Percentiles rank a stretch among this genome's conserved stretches.
Evolutionary conservation across 1,284 basidiomycete species (phyloP).

Genomic region (Apiotrichum gamsii): DNA sequence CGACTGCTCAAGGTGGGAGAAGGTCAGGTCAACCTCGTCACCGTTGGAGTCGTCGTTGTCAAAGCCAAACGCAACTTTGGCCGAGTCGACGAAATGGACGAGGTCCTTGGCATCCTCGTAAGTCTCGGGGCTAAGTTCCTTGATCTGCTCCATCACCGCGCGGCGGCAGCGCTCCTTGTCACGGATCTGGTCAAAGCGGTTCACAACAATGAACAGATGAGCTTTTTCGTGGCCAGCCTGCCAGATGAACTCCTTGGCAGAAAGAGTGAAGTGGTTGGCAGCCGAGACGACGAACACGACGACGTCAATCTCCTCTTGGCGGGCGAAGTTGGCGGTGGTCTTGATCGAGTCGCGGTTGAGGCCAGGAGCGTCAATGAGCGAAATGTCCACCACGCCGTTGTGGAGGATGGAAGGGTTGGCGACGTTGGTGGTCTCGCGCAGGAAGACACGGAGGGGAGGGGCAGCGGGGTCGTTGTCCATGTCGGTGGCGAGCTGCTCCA

Average conservation of each 20-base stretch:
- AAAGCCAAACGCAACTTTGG: constrained; percentile 46
- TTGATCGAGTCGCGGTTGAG: constrained; percentile 93
- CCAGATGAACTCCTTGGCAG: constrained; percentile 88
- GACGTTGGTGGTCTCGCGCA: constrained; percentile 61
- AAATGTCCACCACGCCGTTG: constrained; percentile 95
- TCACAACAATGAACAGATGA: constrained; percentile 93
- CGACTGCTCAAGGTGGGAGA: constrained; percentile 83
- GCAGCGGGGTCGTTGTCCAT: constrained; percentile 64
- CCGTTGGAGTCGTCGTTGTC: constrained; percentile 34
- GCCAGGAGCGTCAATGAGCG: constrained; percentile 96
- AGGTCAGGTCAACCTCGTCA: constrained; percentile 58
- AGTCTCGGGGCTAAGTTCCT: constrained; percentile 81
- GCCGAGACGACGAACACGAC: constrained; percentile 97
- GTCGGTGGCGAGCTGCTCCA: constrained; percentile 68
- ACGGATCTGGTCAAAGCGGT: constrained; percentile 93
- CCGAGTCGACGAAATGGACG: constrained; percentile 97
- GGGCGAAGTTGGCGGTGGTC: constrained; percentile 92
- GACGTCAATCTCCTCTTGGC: constrained; percentile 97
- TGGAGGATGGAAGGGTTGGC: constrained; percentile 77
- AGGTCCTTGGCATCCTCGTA: constrained; percentile 87
- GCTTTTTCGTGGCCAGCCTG: constrained; percentile 96
- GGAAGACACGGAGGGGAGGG: constrained; percentile 74
- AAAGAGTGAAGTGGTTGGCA: constrained; percentile 97
- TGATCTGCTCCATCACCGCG: constrained; percentile 89
- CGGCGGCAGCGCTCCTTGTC: constrained; percentile 92